phyloP scores from a whole-genome alignment of 345 rosid genomes.

The Salix exigua region DNA sequence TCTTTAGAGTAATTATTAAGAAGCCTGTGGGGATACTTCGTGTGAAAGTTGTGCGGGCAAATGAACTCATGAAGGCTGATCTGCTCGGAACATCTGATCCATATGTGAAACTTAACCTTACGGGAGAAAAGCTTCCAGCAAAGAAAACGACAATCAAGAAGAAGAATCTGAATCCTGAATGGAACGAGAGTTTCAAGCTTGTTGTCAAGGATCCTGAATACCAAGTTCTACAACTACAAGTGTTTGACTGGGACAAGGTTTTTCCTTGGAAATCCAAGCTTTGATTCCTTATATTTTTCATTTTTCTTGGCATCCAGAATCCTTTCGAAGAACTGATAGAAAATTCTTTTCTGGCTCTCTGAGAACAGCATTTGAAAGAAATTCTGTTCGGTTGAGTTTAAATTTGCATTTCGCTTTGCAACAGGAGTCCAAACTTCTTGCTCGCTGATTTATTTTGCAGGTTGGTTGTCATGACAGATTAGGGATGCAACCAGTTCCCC shows the following conservation, averaged over 20 bases:
- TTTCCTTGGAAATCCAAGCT: background rate
- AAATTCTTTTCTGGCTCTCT: background rate
- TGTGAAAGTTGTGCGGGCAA: slow-evolving; percentile 62
- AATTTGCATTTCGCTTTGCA: slow-evolving; percentile 3
- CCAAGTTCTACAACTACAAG: slow-evolving; percentile 65
- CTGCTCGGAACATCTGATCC: slow-evolving; percentile 72
- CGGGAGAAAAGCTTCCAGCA: slow-evolving; percentile 55
- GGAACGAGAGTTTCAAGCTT: slow-evolving; percentile 78
- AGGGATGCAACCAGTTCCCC: slow-evolving; percentile 69
- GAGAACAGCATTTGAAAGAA: background rate
- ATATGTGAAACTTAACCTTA: slow-evolving; percentile 57
- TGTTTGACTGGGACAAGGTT: slow-evolving; percentile 87
- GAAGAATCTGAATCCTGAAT: slow-evolving; percentile 67
- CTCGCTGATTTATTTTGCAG: slow-evolving; percentile 25
- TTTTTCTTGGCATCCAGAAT: background rate
- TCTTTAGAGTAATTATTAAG: slow-evolving; percentile 46
- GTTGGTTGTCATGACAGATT: slow-evolving; percentile 69
- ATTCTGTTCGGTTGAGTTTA: background rate
- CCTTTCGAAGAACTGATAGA: background rate
- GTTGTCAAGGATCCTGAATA: slow-evolving; percentile 54
- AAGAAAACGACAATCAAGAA: slow-evolving; percentile 76
- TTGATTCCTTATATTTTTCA: background rate
- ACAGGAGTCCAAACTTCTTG: background rate
- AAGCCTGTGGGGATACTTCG: slow-evolving; percentile 76
- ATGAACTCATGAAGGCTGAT: slow-evolving; percentile 58